Base-by-base conservation (phyloP, 768 basidiomycete genomes). In the Russula sp. region DNA sequence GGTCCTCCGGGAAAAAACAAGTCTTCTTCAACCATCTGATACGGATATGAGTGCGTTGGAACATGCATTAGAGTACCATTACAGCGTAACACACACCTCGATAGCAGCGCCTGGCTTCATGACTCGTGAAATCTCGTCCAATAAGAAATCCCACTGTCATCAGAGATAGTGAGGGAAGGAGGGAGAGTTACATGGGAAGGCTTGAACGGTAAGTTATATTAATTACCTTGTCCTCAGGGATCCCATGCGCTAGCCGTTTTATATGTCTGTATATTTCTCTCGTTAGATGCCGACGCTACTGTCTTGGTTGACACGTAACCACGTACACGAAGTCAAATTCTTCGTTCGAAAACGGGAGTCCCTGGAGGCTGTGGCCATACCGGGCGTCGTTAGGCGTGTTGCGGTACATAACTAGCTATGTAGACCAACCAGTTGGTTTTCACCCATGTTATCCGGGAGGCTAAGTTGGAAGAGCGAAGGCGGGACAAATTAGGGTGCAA, bases 261-360 rank as follows among this genome's bases (percentile, higher is more conserved):
- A 87, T 76, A 70, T 87, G 87, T 48, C 86, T 88, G 65, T 31
- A 55, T 5, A 7, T 13, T n/a, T n/a, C 34, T 42, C n/a, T 14
- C 32, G 13, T 64, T 14, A 47, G 53, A 37, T 14, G 6, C 18
- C 14, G 31, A 40, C n/a, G 18, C 14, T 11, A 18, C 37, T 8
- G 44, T 50, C 54, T 37, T 54, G 45, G 35, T 56, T 18, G 47
- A 16, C 6, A 27, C 35, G 57, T 18, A 50, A 37, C 9, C 20
- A 75, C 86, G 70, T 74, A 89, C 86, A 90, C 85, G 71, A 82
- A 89, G 71, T 91, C 89, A 69, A 91, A 91, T 69, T 89, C 84
- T 37, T 84, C 85, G 65, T 84, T 78, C 8, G 79, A 79, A 70
- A 91, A 91, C 0, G 89, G 88, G 57, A 91, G 79, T 0, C 77